Evolutionary conservation across 108 stramenopile genomes (phyloP).

Genomic region (Craspedostauros australis): DNA sequence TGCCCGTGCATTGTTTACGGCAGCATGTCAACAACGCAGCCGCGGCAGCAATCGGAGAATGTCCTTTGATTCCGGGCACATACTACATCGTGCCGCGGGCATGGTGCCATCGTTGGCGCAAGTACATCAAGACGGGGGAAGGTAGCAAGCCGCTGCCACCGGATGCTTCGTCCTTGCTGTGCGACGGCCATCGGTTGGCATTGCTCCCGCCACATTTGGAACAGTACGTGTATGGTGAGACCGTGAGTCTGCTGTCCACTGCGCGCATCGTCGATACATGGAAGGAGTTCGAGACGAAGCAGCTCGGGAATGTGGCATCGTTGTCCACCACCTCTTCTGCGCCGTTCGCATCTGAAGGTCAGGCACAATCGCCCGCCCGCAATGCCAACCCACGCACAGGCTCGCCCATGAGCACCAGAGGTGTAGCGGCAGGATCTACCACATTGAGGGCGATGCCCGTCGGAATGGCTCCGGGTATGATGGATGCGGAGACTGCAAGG

Average conservation of each 20-base stretch:
- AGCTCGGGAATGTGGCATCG: background rate
- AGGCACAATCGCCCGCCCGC: too few species aligned
- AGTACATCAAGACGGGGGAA: constrained; percentile 82
- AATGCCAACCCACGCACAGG: background rate
- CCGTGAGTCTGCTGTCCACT: constrained; percentile 37
- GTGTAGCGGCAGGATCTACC: background rate
- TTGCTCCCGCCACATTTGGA: constrained; percentile 78
- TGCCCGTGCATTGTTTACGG: constrained; percentile 45
- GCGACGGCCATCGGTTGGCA: constrained; percentile 70
- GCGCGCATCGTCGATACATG: background rate
- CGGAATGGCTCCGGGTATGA: constrained; percentile 10
- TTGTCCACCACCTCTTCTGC: background rate
- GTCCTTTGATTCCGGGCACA: constrained; percentile 57
- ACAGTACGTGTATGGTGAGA: constrained; percentile 58
- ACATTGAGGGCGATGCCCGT: constrained; percentile 21
- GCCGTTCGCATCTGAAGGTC: too few species aligned
- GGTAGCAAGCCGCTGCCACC: constrained; percentile 60
- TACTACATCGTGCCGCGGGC: constrained; percentile 68
- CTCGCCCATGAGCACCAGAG: background rate
- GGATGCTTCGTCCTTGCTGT: constrained; percentile 60
- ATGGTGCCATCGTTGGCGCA: constrained; percentile 80
- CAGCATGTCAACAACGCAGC: constrained; percentile 3
- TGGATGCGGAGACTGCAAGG: constrained; percentile 37
- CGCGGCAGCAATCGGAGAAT: background rate
- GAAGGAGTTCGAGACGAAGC: background rate